Base-by-base conservation (phyloP, 176 grass and related monocot genomes). In the Ananas comosus region DNA sequence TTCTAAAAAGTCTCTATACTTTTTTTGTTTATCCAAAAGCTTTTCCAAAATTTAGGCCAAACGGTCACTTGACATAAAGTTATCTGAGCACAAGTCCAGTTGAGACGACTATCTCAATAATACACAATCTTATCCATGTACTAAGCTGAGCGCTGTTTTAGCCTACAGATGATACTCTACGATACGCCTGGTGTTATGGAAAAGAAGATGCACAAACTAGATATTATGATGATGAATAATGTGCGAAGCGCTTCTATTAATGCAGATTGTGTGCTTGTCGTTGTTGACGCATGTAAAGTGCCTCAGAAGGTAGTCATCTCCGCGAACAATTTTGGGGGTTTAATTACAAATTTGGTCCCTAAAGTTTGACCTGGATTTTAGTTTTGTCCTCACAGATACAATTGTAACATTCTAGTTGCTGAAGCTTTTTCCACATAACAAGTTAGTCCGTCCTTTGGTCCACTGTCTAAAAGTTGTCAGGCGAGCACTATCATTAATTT, bases 141-240 rank as follows among this genome's bases (percentile, higher is more conserved):
- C 86, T 92, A 80, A 90, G 89, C 82, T 66, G 71, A 87, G 70
- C 80, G 66, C 85, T 72, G 89, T 74, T 88, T 82, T 97, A 92
- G 94, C 88, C 84, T 90, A 80, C 89, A 97, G 94, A 90, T 97
- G 81, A 92, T 93, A 87, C 74, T 97, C 68, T 97, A 90, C 74
- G 94, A 97, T 80, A 97, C 94, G 4, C 94, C 86, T 14, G 94
- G 94, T 66, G 82, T 97, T 23, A 90, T 90, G 24, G 85, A 88
- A 80, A 90, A 88, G 53, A 81, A 97, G 49, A 83, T 92, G 89
- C 89, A 97, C 66, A 97, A 83, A 64, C 64, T 97, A 64, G 89
- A 97, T 63, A 76, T 66, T 4, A 92, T 93, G 94, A 97, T 97
- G 94, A 97, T 97, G 94, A 90, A 81, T 66, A 97, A 90, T 87